Base-by-base conservation (phyloP, 495 filamentous ascomycete species). In the Corynascus novoguineensis region DNA sequence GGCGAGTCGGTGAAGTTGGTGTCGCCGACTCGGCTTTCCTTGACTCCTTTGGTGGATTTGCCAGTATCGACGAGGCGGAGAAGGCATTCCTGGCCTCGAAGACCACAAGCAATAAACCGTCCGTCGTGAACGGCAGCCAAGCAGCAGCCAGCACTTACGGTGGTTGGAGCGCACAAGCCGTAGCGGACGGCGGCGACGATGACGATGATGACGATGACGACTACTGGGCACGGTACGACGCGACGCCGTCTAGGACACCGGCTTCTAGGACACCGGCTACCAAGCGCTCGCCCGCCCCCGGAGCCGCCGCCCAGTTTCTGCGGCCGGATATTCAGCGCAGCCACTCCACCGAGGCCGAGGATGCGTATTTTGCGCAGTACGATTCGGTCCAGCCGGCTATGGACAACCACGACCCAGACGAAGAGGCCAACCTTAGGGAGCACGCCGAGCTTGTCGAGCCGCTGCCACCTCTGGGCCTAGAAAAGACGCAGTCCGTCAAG, bases 161-260 rank as follows among this genome's bases (percentile, higher is more conserved):
- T 12, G 37, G 57, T 10, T 42, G 56, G 14, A 55, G n/a, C 31
- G 52, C 47, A 24, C 58, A 76, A 46, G 56, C 66, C 12, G 54
- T 53, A 12, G 54, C 64, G 0, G 70, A 77, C 11, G 68, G 75
- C 3, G 78, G 80, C 0, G 70, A 77, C 11, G 68, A 75, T 2
- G 78, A 80, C 0, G 86, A 87, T 0, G 86, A 89, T 17, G 89
- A 95, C 28, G 91, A 96, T 57, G 91, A 91, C 59, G 88, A 84
- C 62, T 98, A 97, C 71, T 98, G 93, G 93, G 89, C 85, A 28
- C 85, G 86, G 59, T 98, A 98, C 68, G 93, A 97, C 75, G 82
- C 84, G 9, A 93, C 90, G 11, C 88, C 89, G 1, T 82, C 82
- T 8, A 78, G 83, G 32, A 92, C 90, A 19, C 92, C 92, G 6